Evolutionary conservation across 805 yeast species (phyloP), one percentile per base, ranked within the genome.

Genomic region (Wickerhamomyces kurtzmanii): DNA sequence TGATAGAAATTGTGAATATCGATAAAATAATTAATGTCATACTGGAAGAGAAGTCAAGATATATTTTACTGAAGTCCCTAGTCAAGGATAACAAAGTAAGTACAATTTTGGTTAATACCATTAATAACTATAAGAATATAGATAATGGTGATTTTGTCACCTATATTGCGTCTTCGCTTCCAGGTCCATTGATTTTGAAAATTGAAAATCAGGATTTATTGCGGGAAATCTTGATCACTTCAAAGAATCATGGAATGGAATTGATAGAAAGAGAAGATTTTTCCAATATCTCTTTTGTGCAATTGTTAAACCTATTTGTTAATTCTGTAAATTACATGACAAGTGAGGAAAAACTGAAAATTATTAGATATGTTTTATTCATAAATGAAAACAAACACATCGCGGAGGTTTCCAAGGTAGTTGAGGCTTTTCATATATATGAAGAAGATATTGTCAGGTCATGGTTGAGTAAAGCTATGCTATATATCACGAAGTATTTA

Each of bases 401-500:
- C 12, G 36, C 55, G 5, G 42, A 38, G 12, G 47, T 47, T 13
- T 45, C 53, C 6, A 34, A 36, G 12, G 40, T 57, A 15, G 39
- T 58, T 8, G 23, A 26, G 3, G n/a, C 17, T 4, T 23, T 26
- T 11, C 31, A 28, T n/a, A 14, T 30, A 6, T 39, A 34, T 24
- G 49, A 51, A 2, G 29, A 40, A 8, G 32, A 34, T 1, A 23
- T 8, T 8, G 39, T 51, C 6, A 28, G 45, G 12, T 40, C 49
- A 2, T 80, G 89, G 89, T 36, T 72, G 22, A 64, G 69, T 34
- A 71, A 75, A 36, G 59, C 75, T 6, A 55, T 68, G 34, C 46
- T 82, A 5, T 76, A 68, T 42, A 59, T 77, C 28, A 81, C 87
- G 7, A 77, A 71, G 38, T 59, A 65, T 33, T 60, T 78, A 34